Percentiles rank a stretch among this genome's conserved stretches.
Conservation (phyloP, 2,329 filamentous ascomycete genomes). For the Clonostachys rhizophaga region DNA sequence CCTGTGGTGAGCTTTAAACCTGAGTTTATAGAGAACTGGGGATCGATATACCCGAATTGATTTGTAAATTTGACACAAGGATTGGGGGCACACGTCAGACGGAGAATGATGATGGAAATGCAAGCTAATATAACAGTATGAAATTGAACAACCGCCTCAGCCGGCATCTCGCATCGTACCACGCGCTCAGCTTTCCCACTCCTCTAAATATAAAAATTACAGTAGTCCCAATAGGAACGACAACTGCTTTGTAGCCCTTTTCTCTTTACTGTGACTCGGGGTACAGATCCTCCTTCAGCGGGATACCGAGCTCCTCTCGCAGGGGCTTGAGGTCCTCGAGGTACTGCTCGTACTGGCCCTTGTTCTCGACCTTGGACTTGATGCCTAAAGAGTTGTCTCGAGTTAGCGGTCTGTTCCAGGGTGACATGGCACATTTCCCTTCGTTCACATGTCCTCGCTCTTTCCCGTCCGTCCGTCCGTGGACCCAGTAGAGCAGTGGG, state of each 20-base stretch:
- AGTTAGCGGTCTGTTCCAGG: not conserved
- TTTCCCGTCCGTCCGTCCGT: not conserved
- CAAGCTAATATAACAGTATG: constrained; percentile 19
- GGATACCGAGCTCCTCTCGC: constrained; percentile 88
- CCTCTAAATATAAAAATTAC: constrained; percentile 28
- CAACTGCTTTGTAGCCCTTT: not conserved
- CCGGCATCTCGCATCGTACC: too few species aligned
- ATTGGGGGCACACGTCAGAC: not conserved
- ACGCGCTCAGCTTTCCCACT: constrained; percentile 13
- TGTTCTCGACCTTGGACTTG: constrained; percentile 99
- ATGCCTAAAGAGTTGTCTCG: constrained; percentile 57
- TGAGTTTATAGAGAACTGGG: too few species aligned
- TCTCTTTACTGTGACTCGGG: constrained; percentile 52
- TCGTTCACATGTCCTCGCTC: too few species aligned
- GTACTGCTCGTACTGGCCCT: constrained; percentile 94
- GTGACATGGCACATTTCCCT: too few species aligned
- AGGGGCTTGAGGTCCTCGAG: constrained; percentile 88
- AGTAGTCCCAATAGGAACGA: constrained; percentile 11
- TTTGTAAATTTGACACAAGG: too few species aligned
- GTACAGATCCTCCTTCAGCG: constrained; percentile 90
- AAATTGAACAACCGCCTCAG: constrained; percentile 18
- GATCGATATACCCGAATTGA: too few species aligned
- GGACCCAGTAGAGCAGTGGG: not conserved
- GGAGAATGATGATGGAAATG: not conserved
- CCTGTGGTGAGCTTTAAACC: too few species aligned